Evolutionary conservation across 179 eudicot species (phyloP).

Genomic region (Silene coronaria): DNA sequence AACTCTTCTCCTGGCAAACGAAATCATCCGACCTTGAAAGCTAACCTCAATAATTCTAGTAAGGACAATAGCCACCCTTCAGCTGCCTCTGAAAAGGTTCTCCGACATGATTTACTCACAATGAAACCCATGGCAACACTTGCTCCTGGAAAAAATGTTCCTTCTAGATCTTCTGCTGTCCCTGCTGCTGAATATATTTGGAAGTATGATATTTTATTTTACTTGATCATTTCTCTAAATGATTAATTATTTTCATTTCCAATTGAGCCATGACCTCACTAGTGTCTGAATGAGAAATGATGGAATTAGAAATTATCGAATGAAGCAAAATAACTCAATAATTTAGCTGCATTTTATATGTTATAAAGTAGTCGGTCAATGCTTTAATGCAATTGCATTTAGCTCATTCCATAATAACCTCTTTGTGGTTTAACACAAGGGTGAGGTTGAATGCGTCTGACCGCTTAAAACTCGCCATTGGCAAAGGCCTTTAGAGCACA

Average conservation of each 20-base stretch:
- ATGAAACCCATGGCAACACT: conserved; percentile 10
- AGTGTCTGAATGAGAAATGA: too few relatives aligned
- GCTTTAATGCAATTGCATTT: neutral
- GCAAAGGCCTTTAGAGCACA: too few relatives aligned
- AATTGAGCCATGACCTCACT: neutral
- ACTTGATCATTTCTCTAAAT: neutral
- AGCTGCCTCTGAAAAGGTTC: conserved; percentile 18
- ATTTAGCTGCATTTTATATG: too few relatives aligned
- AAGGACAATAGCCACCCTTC: conserved; percentile 9
- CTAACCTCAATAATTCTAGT: neutral
- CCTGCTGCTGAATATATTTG: conserved; percentile 36
- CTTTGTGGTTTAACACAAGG: too few relatives aligned
- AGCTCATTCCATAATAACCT: too few relatives aligned
- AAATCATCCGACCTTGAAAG: conserved; percentile 3
- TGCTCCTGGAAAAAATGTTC: conserved; percentile 10
- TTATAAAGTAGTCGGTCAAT: neutral
- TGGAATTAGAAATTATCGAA: too few relatives aligned
- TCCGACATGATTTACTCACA: conserved; percentile 9
- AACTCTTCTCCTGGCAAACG: conserved; percentile 19
- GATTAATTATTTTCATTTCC: neutral
- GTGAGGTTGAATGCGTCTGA: neutral
- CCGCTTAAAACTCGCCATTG: too few relatives aligned
- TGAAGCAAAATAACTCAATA: too few relatives aligned
- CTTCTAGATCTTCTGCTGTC: conserved; percentile 20
- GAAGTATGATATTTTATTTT: conserved; percentile 32